phyloP scores from a whole-genome alignment of 768 basidiomycete species.

The Hydnomerulius pinastri region DNA sequence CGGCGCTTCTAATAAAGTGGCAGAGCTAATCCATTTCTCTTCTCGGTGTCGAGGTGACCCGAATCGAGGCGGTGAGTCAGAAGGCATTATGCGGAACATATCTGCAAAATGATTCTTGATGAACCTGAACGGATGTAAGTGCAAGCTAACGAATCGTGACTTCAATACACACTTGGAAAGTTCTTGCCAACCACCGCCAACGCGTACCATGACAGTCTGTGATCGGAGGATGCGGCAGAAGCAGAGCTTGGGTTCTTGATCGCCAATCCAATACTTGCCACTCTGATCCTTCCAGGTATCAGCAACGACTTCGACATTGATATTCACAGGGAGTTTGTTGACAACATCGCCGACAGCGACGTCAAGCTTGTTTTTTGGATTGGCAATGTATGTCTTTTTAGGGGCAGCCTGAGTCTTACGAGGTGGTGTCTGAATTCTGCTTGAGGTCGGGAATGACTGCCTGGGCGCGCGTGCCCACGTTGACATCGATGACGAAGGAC shows the following conservation, averaged over 20 bases:
- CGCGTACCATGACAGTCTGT: conserved; percentile 94
- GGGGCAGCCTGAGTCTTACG: conserved; percentile 38
- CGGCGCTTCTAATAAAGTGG: conserved; percentile 62
- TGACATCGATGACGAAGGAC: conserved; percentile 48
- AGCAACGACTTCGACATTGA: conserved; percentile 77
- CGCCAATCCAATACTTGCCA: conserved; percentile 96
- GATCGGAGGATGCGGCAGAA: conserved; percentile 91
- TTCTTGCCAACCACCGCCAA: conserved; percentile 94
- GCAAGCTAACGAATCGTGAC: background rate
- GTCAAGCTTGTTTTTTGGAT: conserved; percentile 90
- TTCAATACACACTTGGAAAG: conserved; percentile 71
- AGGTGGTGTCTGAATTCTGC: conserved; percentile 48
- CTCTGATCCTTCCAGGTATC: conserved; percentile 92
- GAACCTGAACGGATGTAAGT: conserved; percentile 53
- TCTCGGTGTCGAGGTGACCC: conserved; percentile 48
- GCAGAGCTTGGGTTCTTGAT: conserved; percentile 85
- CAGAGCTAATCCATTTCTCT: conserved; percentile 84
- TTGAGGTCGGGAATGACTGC: conserved; percentile 52
- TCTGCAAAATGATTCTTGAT: conserved; percentile 86
- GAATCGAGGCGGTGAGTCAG: conserved; percentile 58
- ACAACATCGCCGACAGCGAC: conserved; percentile 91
- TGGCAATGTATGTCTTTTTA: conserved; percentile 77
- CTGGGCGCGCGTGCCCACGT: conserved; percentile 73
- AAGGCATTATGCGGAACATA: conserved; percentile 68
- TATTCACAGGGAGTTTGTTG: conserved; percentile 83